These are phyloP conservation scores for Labyrinthula sp. DNA, from an alignment of 352 stramenopile genomes.

Conservation along the genomic window DNA sequence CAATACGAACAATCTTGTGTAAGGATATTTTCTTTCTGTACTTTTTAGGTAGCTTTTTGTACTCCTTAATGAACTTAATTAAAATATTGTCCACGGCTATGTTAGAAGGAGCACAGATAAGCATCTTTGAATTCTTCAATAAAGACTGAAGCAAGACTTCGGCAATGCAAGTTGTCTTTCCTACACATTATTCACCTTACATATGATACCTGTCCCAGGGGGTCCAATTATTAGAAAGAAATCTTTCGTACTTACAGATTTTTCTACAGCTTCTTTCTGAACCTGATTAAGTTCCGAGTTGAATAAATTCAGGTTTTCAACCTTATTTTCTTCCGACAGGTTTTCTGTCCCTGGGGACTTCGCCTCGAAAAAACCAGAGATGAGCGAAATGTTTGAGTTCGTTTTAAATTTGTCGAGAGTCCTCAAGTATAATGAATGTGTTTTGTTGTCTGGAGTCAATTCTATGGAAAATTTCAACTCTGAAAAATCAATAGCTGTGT, in stretches of 20 bases:
- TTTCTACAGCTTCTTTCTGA: conserved; percentile 49
- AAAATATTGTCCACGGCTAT: conserved; percentile 82
- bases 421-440: too few species aligned
- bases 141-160: conserved; percentile 83
- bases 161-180: conserved; percentile 88
- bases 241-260: conserved; percentile 56
- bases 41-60: neutral
- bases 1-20: neutral
- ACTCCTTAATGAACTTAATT: conserved; percentile 27
- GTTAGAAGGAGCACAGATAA: conserved; percentile 90
- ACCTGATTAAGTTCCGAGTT: conserved; percentile 42
- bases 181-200: too few species aligned
- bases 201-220: conserved; percentile 68
- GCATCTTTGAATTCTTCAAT: conserved; percentile 54
- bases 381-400: too few species aligned
- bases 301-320: conserved; percentile 7
- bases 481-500: too few species aligned
- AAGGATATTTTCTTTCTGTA: neutral
- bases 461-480: too few species aligned
- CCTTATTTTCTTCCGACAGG: too few species aligned
- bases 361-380: too few species aligned
- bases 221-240: conserved; percentile 69
- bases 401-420: too few species aligned
- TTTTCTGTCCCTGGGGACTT: too few species aligned
- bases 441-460: too few species aligned